Base-by-base conservation (phyloP, 768 basidiomycete genomes). In the Trametes coccinea region DNA sequence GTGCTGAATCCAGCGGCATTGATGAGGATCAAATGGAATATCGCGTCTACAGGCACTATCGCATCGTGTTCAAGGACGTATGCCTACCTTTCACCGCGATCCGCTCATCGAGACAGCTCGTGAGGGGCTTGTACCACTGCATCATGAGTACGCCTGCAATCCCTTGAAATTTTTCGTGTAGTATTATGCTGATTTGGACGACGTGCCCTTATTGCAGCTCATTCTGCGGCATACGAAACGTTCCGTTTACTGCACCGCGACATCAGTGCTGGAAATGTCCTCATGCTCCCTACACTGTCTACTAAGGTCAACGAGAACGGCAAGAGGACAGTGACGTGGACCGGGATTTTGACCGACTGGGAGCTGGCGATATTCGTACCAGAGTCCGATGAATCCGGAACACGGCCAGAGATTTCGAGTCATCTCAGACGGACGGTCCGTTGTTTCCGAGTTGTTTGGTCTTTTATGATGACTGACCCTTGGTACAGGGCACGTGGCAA, bases 401-500 rank as follows among this genome's bases (percentile, higher is more conserved):
- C 39, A 22, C 22, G 22, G 22, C 22, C 22, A 22, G 22, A 22
- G 22, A 22, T 22, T 22, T 22, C 22, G 22, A 22, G 22, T 22
- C 22, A 22, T 22, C 22, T 22, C 22, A 22, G 22, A 22, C 22
- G 53, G 6, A 50, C 53, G 29, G 53, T 61, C 9, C n/a, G 53
- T 44, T 40, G 3, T 55, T 1, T 11, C n/a, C 7, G 3, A 8
- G 0, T 4, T 6, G 5, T 9, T 10, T 6, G 30, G 22, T 30
- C 4, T 0, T 6, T 8, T 13, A 17, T 43, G 14, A 27, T 54
- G 4, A 44, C 27, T 41, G 37, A 50, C 11, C 16, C 10, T n/a
- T 29, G 2, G 4, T 2, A 2, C 11, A 66, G 66, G 66, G 63
- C 2, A 64, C 63, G 1, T 64, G 63, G 60, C 56, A 56, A 13